phyloP scores from a whole-genome alignment of 345 rosid species.

The Bruguiera sexangula region DNA sequence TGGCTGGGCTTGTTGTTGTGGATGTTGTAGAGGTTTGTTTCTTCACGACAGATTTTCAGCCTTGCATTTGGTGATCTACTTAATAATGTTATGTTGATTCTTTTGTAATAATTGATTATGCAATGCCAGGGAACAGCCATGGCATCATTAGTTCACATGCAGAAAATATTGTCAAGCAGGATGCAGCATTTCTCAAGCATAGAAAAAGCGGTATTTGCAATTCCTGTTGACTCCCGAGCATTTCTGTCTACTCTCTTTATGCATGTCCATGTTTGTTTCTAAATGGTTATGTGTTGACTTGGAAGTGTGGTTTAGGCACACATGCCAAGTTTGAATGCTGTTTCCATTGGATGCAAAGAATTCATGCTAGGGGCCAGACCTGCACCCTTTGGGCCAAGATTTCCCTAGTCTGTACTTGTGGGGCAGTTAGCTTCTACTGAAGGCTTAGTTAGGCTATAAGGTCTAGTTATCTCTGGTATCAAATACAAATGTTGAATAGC shows the following conservation, averaged over 20 bases:
- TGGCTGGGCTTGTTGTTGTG: conserved; percentile 87
- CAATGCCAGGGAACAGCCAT: conserved; percentile 83
- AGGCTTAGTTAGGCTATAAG: too few species aligned
- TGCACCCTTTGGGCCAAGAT: too few species aligned
- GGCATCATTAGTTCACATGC: conserved; percentile 93
- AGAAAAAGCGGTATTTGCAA: conserved; percentile 69
- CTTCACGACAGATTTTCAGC: neutral
- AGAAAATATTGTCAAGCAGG: conserved; percentile 76
- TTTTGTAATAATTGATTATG: conserved; percentile 8
- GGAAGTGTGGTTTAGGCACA: too few species aligned
- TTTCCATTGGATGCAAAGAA: too few species aligned
- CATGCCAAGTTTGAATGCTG: too few species aligned
- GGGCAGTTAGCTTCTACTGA: too few species aligned
- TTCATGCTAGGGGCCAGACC: too few species aligned
- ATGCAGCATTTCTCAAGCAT: conserved; percentile 82
- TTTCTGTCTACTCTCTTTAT: neutral
- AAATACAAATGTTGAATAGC: too few species aligned
- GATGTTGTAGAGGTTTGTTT: conserved; percentile 94
- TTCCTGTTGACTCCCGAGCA: neutral
- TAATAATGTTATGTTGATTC: conserved; percentile 15
- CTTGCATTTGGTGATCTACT: conserved; percentile 21
- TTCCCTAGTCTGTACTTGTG: too few species aligned
- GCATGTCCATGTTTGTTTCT: neutral
- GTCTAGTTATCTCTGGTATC: too few species aligned
- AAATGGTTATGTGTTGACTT: too few species aligned